These are phyloP conservation scores for Quercus ilex DNA, from an alignment of 306 rosid genomes.

Conservation along the genomic window DNA sequence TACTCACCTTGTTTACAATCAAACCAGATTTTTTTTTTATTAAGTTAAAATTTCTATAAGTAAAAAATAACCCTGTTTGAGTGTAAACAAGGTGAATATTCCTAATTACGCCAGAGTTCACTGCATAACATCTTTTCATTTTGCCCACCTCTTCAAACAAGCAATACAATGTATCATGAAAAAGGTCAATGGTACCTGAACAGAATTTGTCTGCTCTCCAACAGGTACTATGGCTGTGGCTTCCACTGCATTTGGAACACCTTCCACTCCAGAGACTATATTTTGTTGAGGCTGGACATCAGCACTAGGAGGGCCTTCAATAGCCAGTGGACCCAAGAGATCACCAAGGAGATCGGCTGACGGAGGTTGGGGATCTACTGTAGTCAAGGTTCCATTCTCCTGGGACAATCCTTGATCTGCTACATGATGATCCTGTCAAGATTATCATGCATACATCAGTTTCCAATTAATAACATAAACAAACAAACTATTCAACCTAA, in stretches of 20 bases:
- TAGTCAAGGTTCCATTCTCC: constrained; percentile 69
- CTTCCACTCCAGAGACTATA: constrained; percentile 51
- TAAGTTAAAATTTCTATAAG: not conserved
- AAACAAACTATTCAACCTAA: not conserved
- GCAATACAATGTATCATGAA: not conserved
- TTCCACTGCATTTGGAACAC: constrained; percentile 43
- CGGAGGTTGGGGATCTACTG: constrained; percentile 55
- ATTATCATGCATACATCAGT: constrained; percentile 11
- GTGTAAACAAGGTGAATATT: not conserved
- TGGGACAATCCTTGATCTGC: constrained; percentile 44
- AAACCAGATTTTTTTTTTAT: not conserved
- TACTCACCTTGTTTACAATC: not conserved
- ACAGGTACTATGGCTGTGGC: constrained; percentile 87
- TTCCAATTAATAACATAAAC: constrained; percentile 10
- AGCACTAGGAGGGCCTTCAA: constrained; percentile 84
- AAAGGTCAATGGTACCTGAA: constrained; percentile 54
- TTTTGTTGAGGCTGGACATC: constrained; percentile 38
- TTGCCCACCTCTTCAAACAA: not conserved
- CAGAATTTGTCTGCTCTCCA: constrained; percentile 70
- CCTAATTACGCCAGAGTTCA: not conserved
- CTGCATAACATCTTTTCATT: not conserved
- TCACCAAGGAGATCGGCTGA: constrained; percentile 75
- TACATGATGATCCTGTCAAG: constrained; percentile 61
- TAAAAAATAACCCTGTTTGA: too few species aligned
- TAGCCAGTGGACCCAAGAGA: constrained; percentile 90